Conservation (phyloP, 768 basidiomycete genomes). For the Leccinellum albellum region DNA sequence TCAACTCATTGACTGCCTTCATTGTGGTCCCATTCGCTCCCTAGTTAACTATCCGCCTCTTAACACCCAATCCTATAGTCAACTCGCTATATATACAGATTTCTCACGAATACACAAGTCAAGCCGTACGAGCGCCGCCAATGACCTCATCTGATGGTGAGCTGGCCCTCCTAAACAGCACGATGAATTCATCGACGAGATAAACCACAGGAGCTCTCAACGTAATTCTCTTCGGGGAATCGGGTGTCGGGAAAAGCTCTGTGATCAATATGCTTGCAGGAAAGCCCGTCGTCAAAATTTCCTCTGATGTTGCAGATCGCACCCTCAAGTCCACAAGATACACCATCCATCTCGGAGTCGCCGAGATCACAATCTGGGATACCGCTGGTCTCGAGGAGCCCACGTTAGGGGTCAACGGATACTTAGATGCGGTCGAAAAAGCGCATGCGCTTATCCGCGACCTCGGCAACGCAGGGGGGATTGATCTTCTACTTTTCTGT, state of each 20-base stretch:
- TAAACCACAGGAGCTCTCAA: constrained; percentile 16
- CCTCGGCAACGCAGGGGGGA: constrained; percentile 21
- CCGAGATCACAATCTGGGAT: constrained; percentile 25
- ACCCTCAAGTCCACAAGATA: constrained; percentile 32
- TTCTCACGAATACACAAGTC: constrained; percentile 11
- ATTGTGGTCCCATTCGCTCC: constrained; percentile 1
- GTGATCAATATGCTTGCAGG: constrained; percentile 42
- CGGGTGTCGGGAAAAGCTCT: constrained; percentile 40
- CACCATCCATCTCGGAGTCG: constrained; percentile 4
- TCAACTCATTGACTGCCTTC: constrained; percentile 1
- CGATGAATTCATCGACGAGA: background rate
- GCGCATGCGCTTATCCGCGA: constrained; percentile 25
- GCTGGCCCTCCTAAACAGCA: background rate
- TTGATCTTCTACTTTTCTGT: constrained; percentile 38
- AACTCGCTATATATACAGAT: background rate
- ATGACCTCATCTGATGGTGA: constrained; percentile 22
- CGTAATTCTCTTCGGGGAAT: constrained; percentile 30
- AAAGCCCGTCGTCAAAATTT: constrained; percentile 25
- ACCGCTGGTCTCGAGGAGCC: constrained; percentile 32
- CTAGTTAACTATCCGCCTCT: constrained; percentile 4
- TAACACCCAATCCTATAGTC: background rate
- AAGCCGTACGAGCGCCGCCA: background rate
- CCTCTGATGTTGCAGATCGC: constrained; percentile 31
- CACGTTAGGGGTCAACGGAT: constrained; percentile 25
- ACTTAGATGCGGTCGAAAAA: constrained; percentile 28